Base-by-base conservation (phyloP, 352 stramenopile genomes). In the Albugo laibachii region DNA sequence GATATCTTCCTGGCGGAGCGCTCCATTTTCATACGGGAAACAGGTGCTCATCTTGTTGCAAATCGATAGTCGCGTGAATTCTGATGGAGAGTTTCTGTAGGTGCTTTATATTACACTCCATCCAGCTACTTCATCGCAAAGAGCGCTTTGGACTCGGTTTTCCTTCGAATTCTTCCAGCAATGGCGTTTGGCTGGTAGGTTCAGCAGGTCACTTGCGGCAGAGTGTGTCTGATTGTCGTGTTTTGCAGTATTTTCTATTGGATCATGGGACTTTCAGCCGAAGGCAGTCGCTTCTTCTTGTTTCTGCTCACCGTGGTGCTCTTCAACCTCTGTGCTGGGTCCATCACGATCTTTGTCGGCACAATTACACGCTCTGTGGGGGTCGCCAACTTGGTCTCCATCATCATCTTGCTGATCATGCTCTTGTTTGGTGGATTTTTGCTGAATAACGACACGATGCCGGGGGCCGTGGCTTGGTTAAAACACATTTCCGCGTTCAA, bases 211-310 rank as follows among this genome's bases (percentile, higher is more conserved):
- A 10, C 3, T 10, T 31, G 24, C 3, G 8, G 8, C 3, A 31
- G 8, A 31, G 24, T 31, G 3, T 31, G 24, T 31, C 24, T 31
- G 24, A 31, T 66, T 73, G n/a, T 49, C n/a, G n/a, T 84, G 36
- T 92, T 88, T 59, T 62, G 69, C n/a, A 66, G 65, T 19, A 83
- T 92, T 48, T 87, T 88, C 45, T 92, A 92, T 62, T 83, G 72
- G 63, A 66, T 92, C 54, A 92, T 92, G 73, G 75, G 73, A 0
- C 61, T 92, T 4, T 68, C 85, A 56, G 49, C 69, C 3, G 63
- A 59, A 19, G 47, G 66, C 10, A 51, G 53, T 20, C 69, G 67
- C 49, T 92, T 88, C 43, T 18, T 69, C 11, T 54, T 83, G 38
- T 92, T 88, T 55, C 59, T 67, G 16, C 47, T 63, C 6, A 87